Evolutionary conservation across 805 yeast genomes (phyloP).

Genomic region (Lipomyces yamanashiensis): DNA sequence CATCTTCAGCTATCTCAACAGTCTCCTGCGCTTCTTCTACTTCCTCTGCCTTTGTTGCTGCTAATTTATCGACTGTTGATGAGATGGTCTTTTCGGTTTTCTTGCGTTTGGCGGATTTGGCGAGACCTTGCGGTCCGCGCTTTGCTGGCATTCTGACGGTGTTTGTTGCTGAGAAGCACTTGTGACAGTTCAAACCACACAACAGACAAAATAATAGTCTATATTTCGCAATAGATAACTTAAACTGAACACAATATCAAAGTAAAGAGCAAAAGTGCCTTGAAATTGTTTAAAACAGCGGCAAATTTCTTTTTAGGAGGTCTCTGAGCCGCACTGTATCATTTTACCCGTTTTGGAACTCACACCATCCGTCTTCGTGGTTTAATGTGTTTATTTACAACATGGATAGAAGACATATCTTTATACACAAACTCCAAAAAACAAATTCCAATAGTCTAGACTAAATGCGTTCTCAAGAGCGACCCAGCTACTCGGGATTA

Average conservation of each 20-base stretch:
- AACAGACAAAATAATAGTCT: no score
- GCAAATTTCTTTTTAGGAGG: no score
- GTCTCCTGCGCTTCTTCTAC: slow-evolving; percentile 50
- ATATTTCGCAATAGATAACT: no score
- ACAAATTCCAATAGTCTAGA: not conserved
- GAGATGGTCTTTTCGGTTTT: slow-evolving; percentile 16
- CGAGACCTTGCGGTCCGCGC: slow-evolving; percentile 34
- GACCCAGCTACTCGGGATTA: slow-evolving; percentile 15
- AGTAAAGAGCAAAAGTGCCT: no score
- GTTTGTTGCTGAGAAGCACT: not conserved
- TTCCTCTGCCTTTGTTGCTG: not conserved
- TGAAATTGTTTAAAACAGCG: no score
- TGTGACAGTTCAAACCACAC: no score
- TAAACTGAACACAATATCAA: no score
- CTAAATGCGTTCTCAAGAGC: not conserved
- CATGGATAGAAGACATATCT: no score
- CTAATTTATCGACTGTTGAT: not conserved
- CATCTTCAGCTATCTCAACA: slow-evolving; percentile 71
- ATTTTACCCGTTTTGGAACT: no score
- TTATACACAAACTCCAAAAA: not conserved
- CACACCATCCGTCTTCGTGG: no score
- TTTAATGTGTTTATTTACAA: no score
- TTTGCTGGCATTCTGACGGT: slow-evolving; percentile 35
- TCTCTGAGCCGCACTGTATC: no score
- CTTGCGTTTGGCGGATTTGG: slow-evolving; percentile 31